Evolutionary conservation across 2,329 filamentous ascomycete species (phyloP), one percentile per base, ranked within the genome.

Genomic region (Xylaria sp.): DNA sequence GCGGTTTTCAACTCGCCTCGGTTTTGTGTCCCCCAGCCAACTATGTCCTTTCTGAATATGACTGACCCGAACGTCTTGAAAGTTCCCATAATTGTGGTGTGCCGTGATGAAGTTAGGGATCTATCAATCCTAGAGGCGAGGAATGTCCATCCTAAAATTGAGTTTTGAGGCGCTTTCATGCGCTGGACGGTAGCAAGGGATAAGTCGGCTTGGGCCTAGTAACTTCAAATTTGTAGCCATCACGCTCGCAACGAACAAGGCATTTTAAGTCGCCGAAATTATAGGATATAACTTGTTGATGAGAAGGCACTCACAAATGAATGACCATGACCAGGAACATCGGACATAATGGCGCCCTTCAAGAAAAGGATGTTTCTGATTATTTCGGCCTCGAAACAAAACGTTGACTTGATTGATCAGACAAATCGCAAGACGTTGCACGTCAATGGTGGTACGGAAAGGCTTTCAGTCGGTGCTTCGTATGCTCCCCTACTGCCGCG

Each of bases 191-290:
- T 30, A 25, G 13, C 2, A 41, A 41, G 9, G 23, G 36, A 28
- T n/a, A 23, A 41, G 28, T n/a, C n/a, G n/a, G n/a, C n/a, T n/a
- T n/a, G n/a, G n/a, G n/a, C n/a, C n/a, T n/a, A n/a, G n/a, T n/a
- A n/a, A n/a, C n/a, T n/a, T n/a, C n/a, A n/a, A n/a, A n/a, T n/a
- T n/a, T n/a, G n/a, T 74, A 62, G 9, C 70, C 70, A 28, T 75
- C 74, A 30, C 73, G 74, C 41, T 75, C 73, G 34, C 72, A 76
- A 20, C 73, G 72, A 36, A 76, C 72, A 10, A 75, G 68, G 45
- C 69, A 76, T 23, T 66, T 71, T 56, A 75, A 55, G 15, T 66
- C 70, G 9, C 59, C 63, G 32, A 75, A 74, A 25, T 70, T 48
- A 58, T 76, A 76, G 25, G 69, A 71, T 18, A 75, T 55, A 45